Percentiles rank a stretch among this genome's conserved stretches.
Conservation (phyloP, 2,329 filamentous ascomycete species). For the Curvularia hawaiiensis region DNA sequence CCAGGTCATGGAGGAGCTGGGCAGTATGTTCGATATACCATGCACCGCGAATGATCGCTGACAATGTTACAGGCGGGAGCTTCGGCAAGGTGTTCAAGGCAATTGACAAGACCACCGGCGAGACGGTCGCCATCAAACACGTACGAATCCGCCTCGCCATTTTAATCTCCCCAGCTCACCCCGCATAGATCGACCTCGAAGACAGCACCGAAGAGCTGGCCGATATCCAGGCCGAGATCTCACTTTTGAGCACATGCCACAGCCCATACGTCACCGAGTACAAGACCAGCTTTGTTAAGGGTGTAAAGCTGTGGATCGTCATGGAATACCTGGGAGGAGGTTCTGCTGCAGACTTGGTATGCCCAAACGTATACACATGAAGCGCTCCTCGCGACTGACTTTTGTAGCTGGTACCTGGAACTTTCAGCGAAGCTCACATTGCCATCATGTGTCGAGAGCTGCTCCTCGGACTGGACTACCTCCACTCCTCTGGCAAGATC, state of each 20-base stretch:
- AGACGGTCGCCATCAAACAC: constrained; percentile 96
- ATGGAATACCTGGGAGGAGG: constrained; percentile 98
- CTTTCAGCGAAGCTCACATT: constrained; percentile 87
- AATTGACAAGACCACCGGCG: constrained; percentile 86
- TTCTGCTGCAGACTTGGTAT: constrained; percentile 90
- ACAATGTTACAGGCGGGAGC: constrained; percentile 71
- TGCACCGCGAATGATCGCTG: constrained; percentile 11
- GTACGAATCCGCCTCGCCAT: constrained; percentile 57
- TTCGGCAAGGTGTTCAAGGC: constrained; percentile 98
- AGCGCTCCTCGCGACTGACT: constrained; percentile 25
- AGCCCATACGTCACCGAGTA: constrained; percentile 96
- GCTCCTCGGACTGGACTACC: constrained; percentile 86
- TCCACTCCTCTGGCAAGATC: constrained; percentile 93
- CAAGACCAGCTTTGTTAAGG: constrained; percentile 93
- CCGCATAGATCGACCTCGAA: constrained; percentile 87
- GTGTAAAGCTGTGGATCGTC: constrained; percentile 98
- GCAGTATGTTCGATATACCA: constrained; percentile 66
- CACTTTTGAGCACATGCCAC: constrained; percentile 90
- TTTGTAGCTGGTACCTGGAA: constrained; percentile 80
- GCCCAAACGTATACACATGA: constrained; percentile 20
- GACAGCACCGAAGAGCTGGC: constrained; percentile 98
- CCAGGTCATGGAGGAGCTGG: constrained; percentile 94
- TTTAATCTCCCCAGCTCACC: constrained; percentile 16
- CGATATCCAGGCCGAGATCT: constrained; percentile 97
- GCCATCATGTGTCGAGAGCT: constrained; percentile 94